These are phyloP conservation scores for Fusarium mangiferae DNA, from an alignment of 2,329 filamentous ascomycete genomes.

Conservation along the genomic window DNA sequence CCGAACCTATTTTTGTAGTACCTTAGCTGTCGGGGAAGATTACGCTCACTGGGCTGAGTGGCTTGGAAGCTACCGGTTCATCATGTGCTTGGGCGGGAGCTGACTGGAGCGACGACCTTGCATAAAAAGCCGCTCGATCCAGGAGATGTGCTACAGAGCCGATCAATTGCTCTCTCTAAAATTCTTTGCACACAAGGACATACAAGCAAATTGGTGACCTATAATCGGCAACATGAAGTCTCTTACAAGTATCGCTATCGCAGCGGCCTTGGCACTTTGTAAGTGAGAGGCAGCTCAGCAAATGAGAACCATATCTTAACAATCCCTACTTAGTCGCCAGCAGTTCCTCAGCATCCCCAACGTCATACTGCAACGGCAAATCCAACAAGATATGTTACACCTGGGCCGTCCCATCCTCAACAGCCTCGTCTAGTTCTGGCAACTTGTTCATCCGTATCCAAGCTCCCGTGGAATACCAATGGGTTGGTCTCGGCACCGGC, in stretches of 20 bases:
- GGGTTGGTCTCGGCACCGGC: not conserved
- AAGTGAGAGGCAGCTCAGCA: not conserved
- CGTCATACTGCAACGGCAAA: not conserved
- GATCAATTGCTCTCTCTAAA: fast-evolving
- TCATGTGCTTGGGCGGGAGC: not conserved
- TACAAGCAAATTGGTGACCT: fast-evolving
- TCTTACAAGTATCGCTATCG: not conserved
- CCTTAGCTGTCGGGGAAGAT: not conserved
- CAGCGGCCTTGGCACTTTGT: not conserved
- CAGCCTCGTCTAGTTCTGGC: not conserved
- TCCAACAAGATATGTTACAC: not conserved
- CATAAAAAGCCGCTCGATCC: not conserved
- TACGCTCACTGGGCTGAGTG: not conserved
- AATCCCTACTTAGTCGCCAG: not conserved
- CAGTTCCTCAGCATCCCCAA: not conserved
- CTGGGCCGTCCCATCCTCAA: not conserved
- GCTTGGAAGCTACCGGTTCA: not conserved
- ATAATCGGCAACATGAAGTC: not conserved
- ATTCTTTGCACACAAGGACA: not conserved
- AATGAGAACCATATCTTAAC: no score
- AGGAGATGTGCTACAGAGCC: not conserved
- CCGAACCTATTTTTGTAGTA: not conserved
- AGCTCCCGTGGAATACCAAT: not conserved
- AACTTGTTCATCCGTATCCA: not conserved
- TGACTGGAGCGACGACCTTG: not conserved